Percentiles rank a stretch among this genome's conserved stretches.
phyloP scores from a whole-genome alignment of 495 filamentous ascomycete species.

The Xanthoparmelia taractica region DNA sequence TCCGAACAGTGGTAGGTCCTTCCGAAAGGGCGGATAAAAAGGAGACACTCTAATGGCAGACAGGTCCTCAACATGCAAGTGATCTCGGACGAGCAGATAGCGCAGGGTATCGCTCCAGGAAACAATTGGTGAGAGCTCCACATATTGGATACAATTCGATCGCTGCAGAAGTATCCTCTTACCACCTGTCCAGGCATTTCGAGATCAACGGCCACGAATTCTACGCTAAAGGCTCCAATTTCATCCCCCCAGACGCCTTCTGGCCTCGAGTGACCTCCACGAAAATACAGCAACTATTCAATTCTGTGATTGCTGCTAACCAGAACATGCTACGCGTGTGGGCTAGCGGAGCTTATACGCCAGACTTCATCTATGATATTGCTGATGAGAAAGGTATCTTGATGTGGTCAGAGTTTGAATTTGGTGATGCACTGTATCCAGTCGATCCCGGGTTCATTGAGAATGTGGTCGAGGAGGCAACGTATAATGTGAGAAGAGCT shows the following conservation, averaged over 20 bases:
- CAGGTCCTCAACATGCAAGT: slow-evolving; percentile 49
- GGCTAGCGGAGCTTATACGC: slow-evolving; percentile 56
- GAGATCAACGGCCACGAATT: slow-evolving; percentile 62
- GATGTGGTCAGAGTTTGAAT: slow-evolving; percentile 63
- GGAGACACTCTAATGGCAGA: neutral
- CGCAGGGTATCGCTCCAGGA: slow-evolving; percentile 52
- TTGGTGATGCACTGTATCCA: slow-evolving; percentile 58
- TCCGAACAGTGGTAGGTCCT: slow-evolving; percentile 49
- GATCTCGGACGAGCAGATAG: slow-evolving; percentile 51
- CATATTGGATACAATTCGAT: neutral
- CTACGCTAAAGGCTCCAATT: slow-evolving; percentile 60
- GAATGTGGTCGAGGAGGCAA: slow-evolving; percentile 50
- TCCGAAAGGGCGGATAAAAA: neutral
- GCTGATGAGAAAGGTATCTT: slow-evolving; percentile 59
- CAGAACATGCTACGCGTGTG: slow-evolving; percentile 68
- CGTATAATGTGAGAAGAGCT: slow-evolving; percentile 54
- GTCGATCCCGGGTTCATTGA: slow-evolving; percentile 49
- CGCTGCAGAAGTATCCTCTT: neutral
- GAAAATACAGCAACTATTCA: slow-evolving; percentile 48
- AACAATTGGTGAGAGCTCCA: slow-evolving; percentile 43
- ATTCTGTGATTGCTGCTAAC: slow-evolving; percentile 49
- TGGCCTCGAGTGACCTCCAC: slow-evolving; percentile 55
- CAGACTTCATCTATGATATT: slow-evolving; percentile 62
- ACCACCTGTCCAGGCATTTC: slow-evolving; percentile 40
- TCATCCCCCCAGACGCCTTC: slow-evolving; percentile 60